Percentiles rank a stretch among this genome's conserved stretches.
Evolutionary conservation across 768 basidiomycete species (phyloP).

Genomic region (Tubosaeta sp.): DNA sequence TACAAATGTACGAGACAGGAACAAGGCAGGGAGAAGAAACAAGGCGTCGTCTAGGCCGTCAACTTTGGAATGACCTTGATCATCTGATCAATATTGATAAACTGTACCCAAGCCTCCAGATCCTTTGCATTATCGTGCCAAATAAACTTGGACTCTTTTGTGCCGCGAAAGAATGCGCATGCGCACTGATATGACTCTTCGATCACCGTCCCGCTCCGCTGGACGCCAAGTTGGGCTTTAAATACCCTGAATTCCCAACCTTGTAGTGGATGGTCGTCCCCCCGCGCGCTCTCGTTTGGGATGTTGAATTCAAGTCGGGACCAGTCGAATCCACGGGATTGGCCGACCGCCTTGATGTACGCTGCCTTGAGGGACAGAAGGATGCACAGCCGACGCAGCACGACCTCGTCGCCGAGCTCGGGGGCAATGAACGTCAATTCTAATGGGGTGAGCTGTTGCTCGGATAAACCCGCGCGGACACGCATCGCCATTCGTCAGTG

Average conservation of each 20-base stretch:
- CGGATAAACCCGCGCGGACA: not conserved
- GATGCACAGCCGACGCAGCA: slow-evolving; percentile 71
- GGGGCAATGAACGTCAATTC: slow-evolving; percentile 53
- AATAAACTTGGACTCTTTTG: slow-evolving; percentile 60
- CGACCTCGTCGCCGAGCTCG: slow-evolving; percentile 55
- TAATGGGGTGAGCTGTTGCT: slow-evolving; percentile 38
- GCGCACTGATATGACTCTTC: slow-evolving; percentile 75
- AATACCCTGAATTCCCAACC: slow-evolving; percentile 90
- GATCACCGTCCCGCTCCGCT: slow-evolving; percentile 46
- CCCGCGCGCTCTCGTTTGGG: slow-evolving; percentile 52
- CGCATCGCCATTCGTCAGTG: not conserved
- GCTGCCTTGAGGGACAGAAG: slow-evolving; percentile 76
- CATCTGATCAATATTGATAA: slow-evolving; percentile 79
- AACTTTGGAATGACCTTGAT: slow-evolving; percentile 75
- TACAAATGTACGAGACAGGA: not conserved
- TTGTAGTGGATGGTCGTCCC: slow-evolving; percentile 62
- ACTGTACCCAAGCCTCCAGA: slow-evolving; percentile 78
- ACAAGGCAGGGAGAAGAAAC: not conserved
- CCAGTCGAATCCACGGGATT: slow-evolving; percentile 76
- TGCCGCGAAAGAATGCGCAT: slow-evolving; percentile 71
- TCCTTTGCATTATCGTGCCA: slow-evolving; percentile 67
- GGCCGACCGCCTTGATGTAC: slow-evolving; percentile 81
- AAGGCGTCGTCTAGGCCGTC: slow-evolving; percentile 42
- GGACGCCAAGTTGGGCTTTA: slow-evolving; percentile 66
- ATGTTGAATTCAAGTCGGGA: slow-evolving; percentile 81